Percentiles rank a stretch among this genome's conserved stretches.
phyloP scores from a whole-genome alignment of 345 rosid species.

The Barbarea vulgaris region DNA sequence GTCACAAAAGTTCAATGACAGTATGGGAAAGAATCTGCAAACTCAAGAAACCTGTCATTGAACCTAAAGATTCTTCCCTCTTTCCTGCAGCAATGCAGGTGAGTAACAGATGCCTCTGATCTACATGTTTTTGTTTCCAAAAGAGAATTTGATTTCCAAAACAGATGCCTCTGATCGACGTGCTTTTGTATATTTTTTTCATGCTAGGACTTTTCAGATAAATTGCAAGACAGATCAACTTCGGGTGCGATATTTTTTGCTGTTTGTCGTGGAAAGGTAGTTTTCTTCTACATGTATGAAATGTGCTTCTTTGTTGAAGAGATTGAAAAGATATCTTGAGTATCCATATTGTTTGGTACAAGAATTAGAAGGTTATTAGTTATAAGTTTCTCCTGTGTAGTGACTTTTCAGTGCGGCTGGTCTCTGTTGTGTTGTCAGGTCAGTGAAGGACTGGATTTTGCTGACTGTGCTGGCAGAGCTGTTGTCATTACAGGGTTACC shows the following conservation, averaged over 20 bases:
- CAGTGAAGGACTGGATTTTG: constrained; percentile 98
- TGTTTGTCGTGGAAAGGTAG: constrained; percentile 98
- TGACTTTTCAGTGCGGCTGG: constrained; percentile 26
- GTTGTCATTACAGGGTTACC: constrained; percentile 93
- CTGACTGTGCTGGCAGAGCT: constrained; percentile 97
- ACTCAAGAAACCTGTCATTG: constrained; percentile 87
- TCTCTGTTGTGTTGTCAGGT: constrained; percentile 58
- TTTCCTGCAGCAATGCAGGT: constrained; percentile 83
- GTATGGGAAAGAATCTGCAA: constrained; percentile 98
- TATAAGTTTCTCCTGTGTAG: constrained; percentile 13
- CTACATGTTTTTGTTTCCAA: constrained; percentile 13
- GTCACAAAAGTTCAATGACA: constrained; percentile 57
- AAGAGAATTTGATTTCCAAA: constrained; percentile 24
- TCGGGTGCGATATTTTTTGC: constrained; percentile 94
- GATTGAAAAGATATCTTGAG: not conserved
- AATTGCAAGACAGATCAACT: constrained; percentile 70
- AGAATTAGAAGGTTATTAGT: constrained; percentile 2
- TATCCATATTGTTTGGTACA: constrained; percentile 3
- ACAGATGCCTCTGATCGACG: constrained; percentile 15
- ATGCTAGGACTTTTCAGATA: constrained; percentile 79
- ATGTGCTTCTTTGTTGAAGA: not conserved
- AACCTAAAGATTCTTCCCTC: constrained; percentile 87
- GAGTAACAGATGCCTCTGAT: constrained; percentile 23
- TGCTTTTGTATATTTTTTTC: constrained; percentile 17
- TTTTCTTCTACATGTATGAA: constrained; percentile 20